A percentile compares a stretch with the other conserved stretches of the same genome.
Evolutionary conservation across 2,329 filamentous ascomycete genomes (phyloP).

Genomic region (Fusarium sp.): DNA sequence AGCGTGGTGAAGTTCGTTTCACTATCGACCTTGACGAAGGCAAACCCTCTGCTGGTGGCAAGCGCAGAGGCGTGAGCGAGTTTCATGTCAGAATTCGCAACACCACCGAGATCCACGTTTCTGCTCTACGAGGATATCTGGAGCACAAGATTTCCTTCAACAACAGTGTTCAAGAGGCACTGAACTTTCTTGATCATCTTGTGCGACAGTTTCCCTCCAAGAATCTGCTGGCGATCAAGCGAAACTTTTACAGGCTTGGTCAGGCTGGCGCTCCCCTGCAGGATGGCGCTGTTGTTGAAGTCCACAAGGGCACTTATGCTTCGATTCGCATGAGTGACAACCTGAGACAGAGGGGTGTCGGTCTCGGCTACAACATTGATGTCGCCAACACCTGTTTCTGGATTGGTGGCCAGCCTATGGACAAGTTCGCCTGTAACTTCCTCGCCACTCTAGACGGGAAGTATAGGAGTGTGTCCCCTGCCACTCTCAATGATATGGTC

Average conservation of each 20-base stretch:
- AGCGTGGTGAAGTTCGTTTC: slow-evolving; percentile 66
- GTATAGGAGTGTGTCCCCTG: slow-evolving; percentile 46
- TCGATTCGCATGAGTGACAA: slow-evolving; percentile 81
- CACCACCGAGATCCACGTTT: slow-evolving; percentile 77
- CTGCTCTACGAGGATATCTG: slow-evolving; percentile 75
- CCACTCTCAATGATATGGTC: slow-evolving; percentile 50
- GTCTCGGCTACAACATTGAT: slow-evolving; percentile 87
- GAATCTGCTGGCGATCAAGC: slow-evolving; percentile 78
- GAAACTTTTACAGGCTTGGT: slow-evolving; percentile 79
- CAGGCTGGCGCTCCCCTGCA: slow-evolving; percentile 69
- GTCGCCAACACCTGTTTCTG: slow-evolving; percentile 94
- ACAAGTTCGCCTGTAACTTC: slow-evolving; percentile 55
- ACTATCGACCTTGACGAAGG: slow-evolving; percentile 81
- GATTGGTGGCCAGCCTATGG: slow-evolving; percentile 60
- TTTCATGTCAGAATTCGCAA: slow-evolving; percentile 73
- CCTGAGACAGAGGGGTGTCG: slow-evolving; percentile 63
- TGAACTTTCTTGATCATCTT: slow-evolving; percentile 93
- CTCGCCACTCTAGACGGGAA: slow-evolving; percentile 50
- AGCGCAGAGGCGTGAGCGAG: slow-evolving; percentile 56
- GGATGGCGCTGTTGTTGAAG: slow-evolving; percentile 71
- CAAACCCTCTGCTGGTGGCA: slow-evolving; percentile 57
- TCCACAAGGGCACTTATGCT: slow-evolving; percentile 90
- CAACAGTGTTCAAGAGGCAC: slow-evolving; percentile 78
- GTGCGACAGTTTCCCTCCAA: slow-evolving; percentile 83
- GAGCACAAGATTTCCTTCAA: slow-evolving; percentile 70